phyloP scores from a whole-genome alignment of 2,329 filamentous ascomycete genomes.

The Aspergillaceae sp. region DNA sequence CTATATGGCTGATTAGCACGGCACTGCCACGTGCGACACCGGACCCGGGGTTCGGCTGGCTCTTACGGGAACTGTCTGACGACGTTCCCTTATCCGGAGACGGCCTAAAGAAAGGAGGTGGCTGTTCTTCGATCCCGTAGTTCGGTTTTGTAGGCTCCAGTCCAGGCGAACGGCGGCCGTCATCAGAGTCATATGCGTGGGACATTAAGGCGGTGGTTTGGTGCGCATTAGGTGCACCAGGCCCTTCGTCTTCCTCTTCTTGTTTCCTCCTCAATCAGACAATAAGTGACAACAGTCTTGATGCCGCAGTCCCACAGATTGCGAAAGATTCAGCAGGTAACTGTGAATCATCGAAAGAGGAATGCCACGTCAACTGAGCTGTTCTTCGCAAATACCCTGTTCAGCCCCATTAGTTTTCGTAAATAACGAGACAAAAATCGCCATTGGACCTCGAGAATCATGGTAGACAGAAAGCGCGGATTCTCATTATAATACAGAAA shows the following conservation, averaged over 20 bases:
- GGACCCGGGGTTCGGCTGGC: constrained; percentile 19
- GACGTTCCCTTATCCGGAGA: constrained; percentile 22
- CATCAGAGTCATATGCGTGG: constrained; percentile 36
- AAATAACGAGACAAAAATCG: too few species aligned
- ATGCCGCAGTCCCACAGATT: background rate
- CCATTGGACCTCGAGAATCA: too few species aligned
- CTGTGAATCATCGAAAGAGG: background rate
- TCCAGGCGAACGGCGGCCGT: constrained; percentile 31
- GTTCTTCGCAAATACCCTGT: background rate
- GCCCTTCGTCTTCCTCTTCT: constrained; percentile 3
- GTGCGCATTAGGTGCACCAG: constrained; percentile 21
- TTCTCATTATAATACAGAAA: too few species aligned
- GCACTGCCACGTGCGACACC: constrained; percentile 49
- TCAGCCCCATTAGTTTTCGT: background rate
- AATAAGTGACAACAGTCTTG: background rate
- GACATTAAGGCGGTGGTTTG: constrained; percentile 25
- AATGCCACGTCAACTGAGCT: background rate
- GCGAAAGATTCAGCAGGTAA: background rate
- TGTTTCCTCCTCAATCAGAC: constrained; percentile 1
- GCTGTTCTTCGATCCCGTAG: constrained; percentile 21
- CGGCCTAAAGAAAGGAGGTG: constrained; percentile 27
- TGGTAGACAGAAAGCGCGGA: too few species aligned
- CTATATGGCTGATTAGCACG: constrained; percentile 59
- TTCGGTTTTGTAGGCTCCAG: constrained; percentile 23
- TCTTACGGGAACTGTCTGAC: constrained; percentile 29